phyloP scores from a whole-genome alignment of 768 basidiomycete genomes.

The Pulveroboletus sp. region DNA sequence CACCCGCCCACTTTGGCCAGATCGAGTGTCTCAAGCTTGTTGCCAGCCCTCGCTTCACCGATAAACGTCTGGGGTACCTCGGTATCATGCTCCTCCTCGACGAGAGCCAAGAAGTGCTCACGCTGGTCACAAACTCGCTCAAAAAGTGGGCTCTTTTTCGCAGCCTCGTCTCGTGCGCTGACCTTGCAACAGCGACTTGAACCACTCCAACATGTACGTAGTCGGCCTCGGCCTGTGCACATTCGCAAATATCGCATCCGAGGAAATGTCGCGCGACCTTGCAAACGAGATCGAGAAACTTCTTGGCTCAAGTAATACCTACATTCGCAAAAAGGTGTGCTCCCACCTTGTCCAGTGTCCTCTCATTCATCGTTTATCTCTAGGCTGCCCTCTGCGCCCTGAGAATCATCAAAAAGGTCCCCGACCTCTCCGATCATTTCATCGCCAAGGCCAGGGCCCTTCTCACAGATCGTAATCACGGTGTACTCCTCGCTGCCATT shows the following conservation, averaged over 20 bases:
- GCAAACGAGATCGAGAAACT: slow-evolving; percentile 98
- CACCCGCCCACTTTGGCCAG: slow-evolving; percentile 98
- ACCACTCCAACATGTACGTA: slow-evolving; percentile 98
- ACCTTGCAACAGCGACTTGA: slow-evolving; percentile 78
- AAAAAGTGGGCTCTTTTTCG: slow-evolving; percentile 69
- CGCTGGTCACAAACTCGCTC: slow-evolving; percentile 94
- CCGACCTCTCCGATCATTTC: slow-evolving; percentile 94
- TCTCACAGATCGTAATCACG: slow-evolving; percentile 94
- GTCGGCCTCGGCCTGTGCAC: slow-evolving; percentile 97
- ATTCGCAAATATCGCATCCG: slow-evolving; percentile 97
- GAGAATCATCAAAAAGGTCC: slow-evolving; percentile 92
- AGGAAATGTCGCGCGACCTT: slow-evolving; percentile 99
- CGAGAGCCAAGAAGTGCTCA: slow-evolving; percentile 97
- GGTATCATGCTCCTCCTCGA: slow-evolving; percentile 98
- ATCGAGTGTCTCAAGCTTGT: slow-evolving; percentile 96
- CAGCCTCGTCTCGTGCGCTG: slow-evolving; percentile 5
- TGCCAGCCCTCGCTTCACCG: slow-evolving; percentile 91
- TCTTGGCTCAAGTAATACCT: slow-evolving; percentile 94
- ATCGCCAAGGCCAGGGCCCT: slow-evolving; percentile 83
- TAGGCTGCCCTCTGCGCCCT: slow-evolving; percentile 95
- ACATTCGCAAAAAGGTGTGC: slow-evolving; percentile 94
- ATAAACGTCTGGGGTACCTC: slow-evolving; percentile 94
- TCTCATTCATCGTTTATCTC: neutral
- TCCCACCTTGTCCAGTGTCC: neutral
- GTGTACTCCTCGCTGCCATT: slow-evolving; percentile 90